Conservation (phyloP, 2,329 filamentous ascomycete genomes). For the Juglanconis sp. region DNA sequence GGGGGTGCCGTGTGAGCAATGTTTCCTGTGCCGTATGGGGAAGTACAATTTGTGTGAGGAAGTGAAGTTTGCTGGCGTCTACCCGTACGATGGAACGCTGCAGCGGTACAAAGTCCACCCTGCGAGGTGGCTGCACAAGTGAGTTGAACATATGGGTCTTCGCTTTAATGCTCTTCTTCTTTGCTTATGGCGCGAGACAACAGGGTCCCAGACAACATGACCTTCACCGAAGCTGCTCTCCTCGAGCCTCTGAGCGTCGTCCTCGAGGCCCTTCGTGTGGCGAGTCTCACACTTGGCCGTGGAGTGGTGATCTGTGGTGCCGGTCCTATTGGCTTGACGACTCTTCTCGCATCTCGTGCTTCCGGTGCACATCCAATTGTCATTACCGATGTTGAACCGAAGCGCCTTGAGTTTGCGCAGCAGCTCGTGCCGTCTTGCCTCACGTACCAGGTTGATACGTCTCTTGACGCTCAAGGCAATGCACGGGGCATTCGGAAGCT, state of each 20-base stretch:
- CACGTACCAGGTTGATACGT: conserved; percentile 51
- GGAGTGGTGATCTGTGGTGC: conserved; percentile 58
- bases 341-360: conserved; percentile 55
- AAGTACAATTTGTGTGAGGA: conserved; percentile 63
- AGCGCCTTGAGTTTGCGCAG: conserved; percentile 55
- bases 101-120: conserved; percentile 61
- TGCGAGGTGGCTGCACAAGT: conserved; percentile 57
- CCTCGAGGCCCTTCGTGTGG: conserved; percentile 55
- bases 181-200: background rate
- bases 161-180: background rate
- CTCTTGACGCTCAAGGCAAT: conserved; percentile 45
- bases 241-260: conserved; percentile 64
- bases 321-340: conserved; percentile 60
- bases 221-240: conserved; percentile 57
- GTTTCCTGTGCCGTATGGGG: conserved; percentile 57
- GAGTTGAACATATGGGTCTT: background rate
- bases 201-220: conserved; percentile 52
- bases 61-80: conserved; percentile 60
- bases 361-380: conserved; percentile 62
- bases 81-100: conserved; percentile 58
- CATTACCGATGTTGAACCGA: conserved; percentile 59
- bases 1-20: conserved; percentile 59
- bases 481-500: conserved; percentile 50
- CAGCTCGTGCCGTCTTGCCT: conserved; percentile 51
- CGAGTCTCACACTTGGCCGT: conserved; percentile 51